A percentile compares a stretch with the other conserved stretches of the same genome.
These are phyloP conservation scores for Chlorella sp. DNA, from an alignment of 139 green algal genomes.

Conservation along the genomic window DNA sequence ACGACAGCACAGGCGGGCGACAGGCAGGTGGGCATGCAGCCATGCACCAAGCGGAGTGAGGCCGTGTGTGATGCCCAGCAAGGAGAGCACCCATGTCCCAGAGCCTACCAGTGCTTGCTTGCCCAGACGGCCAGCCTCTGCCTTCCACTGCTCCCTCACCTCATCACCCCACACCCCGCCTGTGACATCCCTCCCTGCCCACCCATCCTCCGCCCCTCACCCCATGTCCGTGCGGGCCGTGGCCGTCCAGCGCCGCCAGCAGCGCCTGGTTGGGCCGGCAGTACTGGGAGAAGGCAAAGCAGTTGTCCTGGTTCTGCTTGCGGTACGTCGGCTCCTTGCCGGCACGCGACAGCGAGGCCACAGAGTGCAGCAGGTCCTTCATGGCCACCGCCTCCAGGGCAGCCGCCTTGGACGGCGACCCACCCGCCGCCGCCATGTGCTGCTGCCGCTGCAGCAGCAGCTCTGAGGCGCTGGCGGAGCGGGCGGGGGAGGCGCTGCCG, in stretches of 20 bases:
- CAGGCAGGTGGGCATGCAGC: too few species aligned
- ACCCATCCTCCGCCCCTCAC: slow-evolving; percentile 45
- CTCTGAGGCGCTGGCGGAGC: not conserved
- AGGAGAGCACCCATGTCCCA: not conserved
- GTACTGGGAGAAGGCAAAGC: slow-evolving; percentile 76
- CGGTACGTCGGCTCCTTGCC: slow-evolving; percentile 83
- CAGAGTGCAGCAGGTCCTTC: slow-evolving; percentile 45
- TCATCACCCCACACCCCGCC: too few species aligned
- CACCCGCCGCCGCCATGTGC: not conserved
- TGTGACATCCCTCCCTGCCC: not conserved
- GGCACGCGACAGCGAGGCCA: slow-evolving; percentile 80
- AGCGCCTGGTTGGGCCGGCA: slow-evolving; percentile 78
- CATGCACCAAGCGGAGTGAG: too few species aligned
- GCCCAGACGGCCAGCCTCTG: too few species aligned
- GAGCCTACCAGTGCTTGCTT: too few species aligned
- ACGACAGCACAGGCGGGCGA: not conserved
- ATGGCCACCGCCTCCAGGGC: slow-evolving; percentile 30
- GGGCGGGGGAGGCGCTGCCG: not conserved
- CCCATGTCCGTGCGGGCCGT: slow-evolving; percentile 82
- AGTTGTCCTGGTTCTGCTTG: slow-evolving; percentile 92
- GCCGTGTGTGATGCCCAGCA: too few species aligned
- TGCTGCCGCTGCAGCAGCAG: not conserved
- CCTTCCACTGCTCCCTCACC: too few species aligned
- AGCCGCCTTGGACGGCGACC: not conserved
- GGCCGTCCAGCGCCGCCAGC: slow-evolving; percentile 87